Conservation (phyloP, 169 alveolate genomes). For the Plasmodium blacklocki region DNA sequence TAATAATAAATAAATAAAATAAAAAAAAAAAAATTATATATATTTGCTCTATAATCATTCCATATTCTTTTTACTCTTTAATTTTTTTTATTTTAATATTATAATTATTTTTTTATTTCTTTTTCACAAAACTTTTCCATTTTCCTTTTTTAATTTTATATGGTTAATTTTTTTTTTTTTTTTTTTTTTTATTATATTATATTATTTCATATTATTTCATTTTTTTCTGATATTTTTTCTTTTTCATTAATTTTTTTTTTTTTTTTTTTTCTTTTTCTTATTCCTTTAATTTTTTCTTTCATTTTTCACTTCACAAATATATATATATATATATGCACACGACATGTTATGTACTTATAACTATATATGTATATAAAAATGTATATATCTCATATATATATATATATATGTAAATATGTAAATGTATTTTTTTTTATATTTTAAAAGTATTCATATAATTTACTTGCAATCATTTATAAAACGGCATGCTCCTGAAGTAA, state of each 20-base stretch:
- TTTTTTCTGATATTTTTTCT: neutral
- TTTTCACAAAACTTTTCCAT: neutral
- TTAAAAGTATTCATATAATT: neutral
- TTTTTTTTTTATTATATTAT: neutral
- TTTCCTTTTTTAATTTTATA: neutral
- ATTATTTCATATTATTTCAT: neutral
- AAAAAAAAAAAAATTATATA: neutral
- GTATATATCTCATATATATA: neutral
- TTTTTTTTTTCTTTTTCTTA: neutral
- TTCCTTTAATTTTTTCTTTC: neutral
- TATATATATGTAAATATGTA: neutral
- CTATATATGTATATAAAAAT: conserved; percentile 11
- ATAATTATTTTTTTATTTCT: neutral
- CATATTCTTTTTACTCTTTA: neutral
- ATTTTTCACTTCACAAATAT: conserved; percentile 9
- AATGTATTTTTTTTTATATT: neutral
- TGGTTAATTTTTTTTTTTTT: neutral
- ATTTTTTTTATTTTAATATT: neutral
- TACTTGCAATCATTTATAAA: conserved; percentile 75
- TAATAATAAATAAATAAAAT: neutral
- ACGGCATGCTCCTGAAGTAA: conserved; percentile 76
- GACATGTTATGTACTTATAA: neutral
- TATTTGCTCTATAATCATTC: neutral
- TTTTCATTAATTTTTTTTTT: neutral
- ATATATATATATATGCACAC: conserved; percentile 5